A percentile compares a stretch with the other conserved stretches of the same genome.
Evolutionary conservation across 805 yeast species (phyloP).

Genomic region (Saccharomyces eubayanus): DNA sequence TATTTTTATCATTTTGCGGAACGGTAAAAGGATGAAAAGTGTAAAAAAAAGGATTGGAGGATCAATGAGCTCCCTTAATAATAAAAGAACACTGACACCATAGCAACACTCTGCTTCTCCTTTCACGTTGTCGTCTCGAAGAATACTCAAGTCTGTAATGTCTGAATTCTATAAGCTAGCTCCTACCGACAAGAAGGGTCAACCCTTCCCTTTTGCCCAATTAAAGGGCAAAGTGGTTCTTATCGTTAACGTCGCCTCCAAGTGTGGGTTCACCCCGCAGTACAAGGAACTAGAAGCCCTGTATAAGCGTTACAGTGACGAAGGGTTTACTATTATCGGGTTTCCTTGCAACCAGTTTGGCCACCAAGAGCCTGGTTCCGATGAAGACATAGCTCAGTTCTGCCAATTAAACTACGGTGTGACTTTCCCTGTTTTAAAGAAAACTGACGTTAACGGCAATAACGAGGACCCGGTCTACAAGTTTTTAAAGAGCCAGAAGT

Average conservation of each 20-base stretch:
- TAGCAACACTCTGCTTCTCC: neutral
- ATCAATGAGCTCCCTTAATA: neutral
- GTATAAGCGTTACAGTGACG: constrained; percentile 52
- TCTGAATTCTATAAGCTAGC: constrained; percentile 57
- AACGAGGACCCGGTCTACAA: constrained; percentile 71
- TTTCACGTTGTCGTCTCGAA: neutral
- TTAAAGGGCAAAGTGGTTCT: constrained; percentile 75
- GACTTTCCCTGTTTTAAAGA: constrained; percentile 77
- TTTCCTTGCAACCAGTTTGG: constrained; percentile 93
- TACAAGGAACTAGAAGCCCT: constrained; percentile 62
- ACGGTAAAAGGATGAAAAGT: neutral
- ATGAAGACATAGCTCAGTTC: constrained; percentile 61
- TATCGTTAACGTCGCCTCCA: constrained; percentile 83
- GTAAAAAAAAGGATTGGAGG: neutral
- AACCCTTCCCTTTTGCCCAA: constrained; percentile 49
- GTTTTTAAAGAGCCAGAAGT: constrained; percentile 60
- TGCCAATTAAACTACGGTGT: constrained; percentile 82
- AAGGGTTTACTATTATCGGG: constrained; percentile 63
- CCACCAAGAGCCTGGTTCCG: constrained; percentile 64
- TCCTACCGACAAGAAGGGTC: constrained; percentile 53
- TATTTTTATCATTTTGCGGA: neutral
- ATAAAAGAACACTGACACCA: neutral
- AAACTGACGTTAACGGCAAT: constrained; percentile 83
- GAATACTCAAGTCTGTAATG: constrained; percentile 2
- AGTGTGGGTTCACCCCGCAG: constrained; percentile 75